These are phyloP conservation scores for Firmiana major DNA, from an alignment of 345 rosid genomes.

Conservation along the genomic window DNA sequence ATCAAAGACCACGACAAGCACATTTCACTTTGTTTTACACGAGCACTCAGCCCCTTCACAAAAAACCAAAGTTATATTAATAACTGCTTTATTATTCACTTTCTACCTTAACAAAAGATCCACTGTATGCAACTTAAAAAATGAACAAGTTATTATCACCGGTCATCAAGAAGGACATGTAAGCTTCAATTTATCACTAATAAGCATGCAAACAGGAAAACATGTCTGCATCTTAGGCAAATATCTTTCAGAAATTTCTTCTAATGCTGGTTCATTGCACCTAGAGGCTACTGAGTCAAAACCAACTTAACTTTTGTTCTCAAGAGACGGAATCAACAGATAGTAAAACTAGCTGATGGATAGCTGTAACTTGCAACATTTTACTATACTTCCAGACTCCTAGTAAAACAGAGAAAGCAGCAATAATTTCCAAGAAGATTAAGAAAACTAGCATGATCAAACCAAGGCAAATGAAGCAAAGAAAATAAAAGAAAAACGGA, in stretches of 20 bases:
- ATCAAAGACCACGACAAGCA: not conserved
- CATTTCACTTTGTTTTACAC: not conserved
- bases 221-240: not conserved
- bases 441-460: not conserved
- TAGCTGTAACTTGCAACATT: not conserved
- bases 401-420: not conserved
- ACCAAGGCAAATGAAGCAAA: not conserved
- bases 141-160: not conserved
- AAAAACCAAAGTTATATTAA: not conserved
- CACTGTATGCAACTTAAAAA: not conserved
- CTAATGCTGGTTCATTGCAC: not conserved
- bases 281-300: not conserved
- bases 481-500: not conserved
- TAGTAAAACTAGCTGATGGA: not conserved
- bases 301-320: not conserved
- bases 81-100: not conserved
- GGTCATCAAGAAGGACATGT: not conserved
- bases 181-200: not conserved
- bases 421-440: not conserved
- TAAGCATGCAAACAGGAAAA: not conserved
- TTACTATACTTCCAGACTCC: not conserved
- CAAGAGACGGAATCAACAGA: not conserved
- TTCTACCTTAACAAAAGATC: not conserved
- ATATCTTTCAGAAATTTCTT: not conserved
- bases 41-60: not conserved